Base-by-base conservation (phyloP, 2,329 filamentous ascomycete genomes). In the Xylaria sp. region DNA sequence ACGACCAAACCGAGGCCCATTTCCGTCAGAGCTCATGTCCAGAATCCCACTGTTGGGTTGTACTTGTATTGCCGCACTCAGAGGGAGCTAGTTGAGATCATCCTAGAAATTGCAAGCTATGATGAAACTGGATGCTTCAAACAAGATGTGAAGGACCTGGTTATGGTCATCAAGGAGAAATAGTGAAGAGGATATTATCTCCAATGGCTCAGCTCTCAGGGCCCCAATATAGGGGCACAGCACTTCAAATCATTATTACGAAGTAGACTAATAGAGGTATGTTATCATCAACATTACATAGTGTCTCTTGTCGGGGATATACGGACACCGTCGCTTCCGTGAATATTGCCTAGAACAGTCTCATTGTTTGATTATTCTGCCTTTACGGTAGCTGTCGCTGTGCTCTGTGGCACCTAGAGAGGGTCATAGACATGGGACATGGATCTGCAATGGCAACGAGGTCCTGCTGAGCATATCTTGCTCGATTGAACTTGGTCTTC, bases 31-130 rank as follows among this genome's bases (percentile, higher is more conserved):
- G 32, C 45, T 3, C 57, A 51, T n/a, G 42, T 71, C 36, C 55
- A 56, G 17, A 69, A 64, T n/a, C 68, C 70, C 2, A 69, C 56
- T 5, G 70, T 50, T 1, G 70, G 70, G 3, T 11, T 70, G 17
- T 71, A 71, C 34, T 21, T 71, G 45, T 71, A 71, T 61, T 71
- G 70, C 19, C 70, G 70, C 30, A 66, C 50, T 2, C 70, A 71
- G 12, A 36, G 57, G 7, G 70, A 71, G 30, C 54, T 71, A 4
- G 61, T 71, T 1, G 70, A 71, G 17, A 70, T 71, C n/a, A 21
- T 71, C 9, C 68, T 70, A 8, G 70, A 71, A 47, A 53, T 71
- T 4, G 55, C 53, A 4, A 42, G 30, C 21, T 24, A 54, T 19
- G 70, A 71, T 21, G 61, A 56, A 6, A 62, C 53, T 0, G 65